Evolutionary conservation across 2,329 filamentous ascomycete genomes (phyloP).

Genomic region (Penicillium rolfsii): DNA sequence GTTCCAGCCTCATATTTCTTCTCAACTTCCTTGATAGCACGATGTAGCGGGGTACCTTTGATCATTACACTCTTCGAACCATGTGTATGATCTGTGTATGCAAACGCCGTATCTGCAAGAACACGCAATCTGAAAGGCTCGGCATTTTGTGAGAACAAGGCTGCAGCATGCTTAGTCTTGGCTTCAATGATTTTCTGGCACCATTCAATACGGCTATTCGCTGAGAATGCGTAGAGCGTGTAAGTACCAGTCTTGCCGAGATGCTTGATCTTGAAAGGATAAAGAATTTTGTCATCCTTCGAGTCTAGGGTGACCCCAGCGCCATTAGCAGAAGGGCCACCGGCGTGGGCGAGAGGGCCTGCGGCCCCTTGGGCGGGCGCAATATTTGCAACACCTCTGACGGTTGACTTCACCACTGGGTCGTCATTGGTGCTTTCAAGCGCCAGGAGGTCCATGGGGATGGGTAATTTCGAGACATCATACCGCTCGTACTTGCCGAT

Average conservation of each 20-base stretch:
- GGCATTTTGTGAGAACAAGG: conserved; percentile 86
- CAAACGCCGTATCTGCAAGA: conserved; percentile 87
- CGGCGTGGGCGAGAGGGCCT: conserved; percentile 61
- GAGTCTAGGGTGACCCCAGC: conserved; percentile 56
- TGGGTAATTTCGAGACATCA: conserved; percentile 91
- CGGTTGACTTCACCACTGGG: conserved; percentile 76
- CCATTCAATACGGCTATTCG: conserved; percentile 81
- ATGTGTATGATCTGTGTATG: conserved; percentile 50
- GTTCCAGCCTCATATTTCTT: conserved; percentile 65
- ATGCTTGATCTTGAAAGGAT: conserved; percentile 94
- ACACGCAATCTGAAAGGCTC: conserved; percentile 93
- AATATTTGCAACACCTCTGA: conserved; percentile 69
- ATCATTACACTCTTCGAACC: conserved; percentile 74
- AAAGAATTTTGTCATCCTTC: conserved; percentile 81
- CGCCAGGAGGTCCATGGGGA: conserved; percentile 94
- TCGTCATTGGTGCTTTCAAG: conserved; percentile 93
- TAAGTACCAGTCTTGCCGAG: conserved; percentile 86
- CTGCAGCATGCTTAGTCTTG: conserved; percentile 89
- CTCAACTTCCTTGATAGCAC: conserved; percentile 88
- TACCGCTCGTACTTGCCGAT: conserved; percentile 79
- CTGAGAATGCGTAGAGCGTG: conserved; percentile 80
- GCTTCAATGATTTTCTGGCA: conserved; percentile 91
- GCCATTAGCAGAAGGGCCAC: conserved; percentile 63
- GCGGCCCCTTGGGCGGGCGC: conserved; percentile 58
- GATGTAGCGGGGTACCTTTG: conserved; percentile 85